These are phyloP conservation scores for Echria macrotheca DNA, from an alignment of 495 filamentous ascomycete species.

Conservation along the genomic window DNA sequence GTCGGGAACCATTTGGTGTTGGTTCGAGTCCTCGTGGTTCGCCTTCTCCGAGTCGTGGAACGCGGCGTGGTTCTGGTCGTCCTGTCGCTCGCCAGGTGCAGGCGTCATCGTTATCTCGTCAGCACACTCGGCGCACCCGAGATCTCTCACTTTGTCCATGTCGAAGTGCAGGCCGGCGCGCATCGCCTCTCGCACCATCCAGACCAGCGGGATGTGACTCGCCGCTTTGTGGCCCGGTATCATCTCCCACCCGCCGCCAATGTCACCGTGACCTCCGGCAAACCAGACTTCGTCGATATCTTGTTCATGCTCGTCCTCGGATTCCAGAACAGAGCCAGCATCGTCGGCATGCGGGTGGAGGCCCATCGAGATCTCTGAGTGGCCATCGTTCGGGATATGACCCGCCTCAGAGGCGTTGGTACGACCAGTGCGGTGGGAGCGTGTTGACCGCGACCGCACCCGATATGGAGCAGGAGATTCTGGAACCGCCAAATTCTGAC, in stretches of 20 bases:
- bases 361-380: slow-evolving; percentile 21
- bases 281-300: slow-evolving; percentile 86
- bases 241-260: slow-evolving; percentile 79
- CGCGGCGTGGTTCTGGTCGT: too few relatives aligned
- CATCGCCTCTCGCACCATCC: slow-evolving; percentile 79
- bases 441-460: slow-evolving; percentile 35
- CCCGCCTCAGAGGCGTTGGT: slow-evolving; percentile 12
- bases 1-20: slow-evolving; percentile 22
- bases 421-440: slow-evolving; percentile 9
- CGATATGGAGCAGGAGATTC: slow-evolving; percentile 38
- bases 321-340: slow-evolving; percentile 29
- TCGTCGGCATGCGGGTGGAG: slow-evolving; percentile 26
- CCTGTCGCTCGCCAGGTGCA: neutral
- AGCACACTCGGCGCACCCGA: slow-evolving; percentile 48
- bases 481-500: slow-evolving; percentile 12
- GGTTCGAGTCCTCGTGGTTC: neutral
- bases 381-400: slow-evolving; percentile 16
- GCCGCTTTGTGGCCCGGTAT: slow-evolving; percentile 51
- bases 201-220: slow-evolving; percentile 71
- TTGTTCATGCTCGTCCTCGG: slow-evolving; percentile 56
- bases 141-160: slow-evolving; percentile 56
- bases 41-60: too few relatives aligned
- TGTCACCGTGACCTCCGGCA: slow-evolving; percentile 73
- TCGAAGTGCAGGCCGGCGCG: slow-evolving; percentile 70
- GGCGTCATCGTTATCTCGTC: slow-evolving; percentile 5